phyloP scores from a whole-genome alignment of 495 filamentous ascomycete species.

The Ramalina peruviana region DNA sequence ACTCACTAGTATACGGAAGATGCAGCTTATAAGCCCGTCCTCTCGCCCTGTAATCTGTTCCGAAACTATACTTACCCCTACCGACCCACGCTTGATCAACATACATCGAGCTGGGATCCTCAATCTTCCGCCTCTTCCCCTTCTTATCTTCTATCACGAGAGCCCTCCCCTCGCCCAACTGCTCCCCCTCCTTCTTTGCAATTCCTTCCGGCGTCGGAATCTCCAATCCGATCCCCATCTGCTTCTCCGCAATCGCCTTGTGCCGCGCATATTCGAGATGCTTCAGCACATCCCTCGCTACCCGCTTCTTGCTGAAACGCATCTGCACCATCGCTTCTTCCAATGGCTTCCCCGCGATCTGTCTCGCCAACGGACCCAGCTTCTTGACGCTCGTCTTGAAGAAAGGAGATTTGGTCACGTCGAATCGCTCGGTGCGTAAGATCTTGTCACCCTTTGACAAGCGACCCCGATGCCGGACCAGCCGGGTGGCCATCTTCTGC shows the following conservation, averaged over 20 bases:
- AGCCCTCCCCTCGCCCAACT: conserved; percentile 24
- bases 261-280: conserved; percentile 69
- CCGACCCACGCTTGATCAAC: conserved; percentile 86
- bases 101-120: conserved; percentile 64
- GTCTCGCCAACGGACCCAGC: conserved; percentile 63
- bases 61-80: conserved; percentile 44
- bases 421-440: conserved; percentile 58
- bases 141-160: conserved; percentile 30
- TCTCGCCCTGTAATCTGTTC: conserved; percentile 51
- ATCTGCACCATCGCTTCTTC: conserved; percentile 91
- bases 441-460: conserved; percentile 48
- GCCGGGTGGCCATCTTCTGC: conserved; percentile 64
- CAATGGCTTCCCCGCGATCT: conserved; percentile 82
- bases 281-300: conserved; percentile 59
- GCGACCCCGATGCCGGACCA: conserved; percentile 51
- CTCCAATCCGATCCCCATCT: conserved; percentile 64
- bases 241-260: conserved; percentile 56
- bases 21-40: conserved; percentile 47
- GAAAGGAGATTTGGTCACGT: conserved; percentile 44
- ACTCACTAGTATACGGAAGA: conserved; percentile 60
- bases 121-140: conserved; percentile 45
- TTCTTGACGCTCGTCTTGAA: conserved; percentile 83
- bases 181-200: conserved; percentile 33
- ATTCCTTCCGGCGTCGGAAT: not conserved
- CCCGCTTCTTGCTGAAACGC: conserved; percentile 90